A percentile compares a stretch with the other conserved stretches of the same genome.
Conservation (phyloP, 768 basidiomycete genomes). For the Trametes sanguinea region DNA sequence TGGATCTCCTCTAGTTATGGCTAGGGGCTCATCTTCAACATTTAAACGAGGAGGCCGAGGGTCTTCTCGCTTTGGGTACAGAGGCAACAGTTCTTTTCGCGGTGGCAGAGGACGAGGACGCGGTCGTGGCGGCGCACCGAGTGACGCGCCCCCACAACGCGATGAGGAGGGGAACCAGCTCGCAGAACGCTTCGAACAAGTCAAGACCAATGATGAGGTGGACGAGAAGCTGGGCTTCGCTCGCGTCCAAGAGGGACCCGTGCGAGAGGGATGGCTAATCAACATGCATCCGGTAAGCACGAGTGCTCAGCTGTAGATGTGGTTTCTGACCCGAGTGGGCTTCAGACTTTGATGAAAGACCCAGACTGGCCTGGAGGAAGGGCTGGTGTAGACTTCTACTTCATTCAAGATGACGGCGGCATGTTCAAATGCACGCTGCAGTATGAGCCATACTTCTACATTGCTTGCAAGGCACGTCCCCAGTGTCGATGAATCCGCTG, state of each 20-base stretch:
- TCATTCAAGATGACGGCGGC: slow-evolving; percentile 94
- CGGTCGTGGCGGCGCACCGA: slow-evolving; percentile 44
- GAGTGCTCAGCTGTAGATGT: neutral
- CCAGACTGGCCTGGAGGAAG: slow-evolving; percentile 81
- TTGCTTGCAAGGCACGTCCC: slow-evolving; percentile 81
- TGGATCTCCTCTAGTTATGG: slow-evolving; percentile 19
- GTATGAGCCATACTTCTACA: slow-evolving; percentile 94
- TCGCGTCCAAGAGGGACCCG: slow-evolving; percentile 74
- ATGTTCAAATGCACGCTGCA: slow-evolving; percentile 94
- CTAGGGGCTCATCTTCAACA: slow-evolving; percentile 26
- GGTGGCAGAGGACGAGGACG: slow-evolving; percentile 52
- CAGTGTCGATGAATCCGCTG: neutral
- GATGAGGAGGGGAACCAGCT: slow-evolving; percentile 91
- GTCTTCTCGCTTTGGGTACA: slow-evolving; percentile 42
- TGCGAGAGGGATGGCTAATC: slow-evolving; percentile 89
- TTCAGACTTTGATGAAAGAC: slow-evolving; percentile 84
- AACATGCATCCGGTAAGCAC: slow-evolving; percentile 94
- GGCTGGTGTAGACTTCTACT: slow-evolving; percentile 94
- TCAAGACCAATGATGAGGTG: slow-evolving; percentile 75
- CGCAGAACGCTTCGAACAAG: slow-evolving; percentile 84
- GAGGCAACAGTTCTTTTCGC: slow-evolving; percentile 38
- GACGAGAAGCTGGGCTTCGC: slow-evolving; percentile 93
- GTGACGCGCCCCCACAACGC: slow-evolving; percentile 58
- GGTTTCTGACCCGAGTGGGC: neutral
- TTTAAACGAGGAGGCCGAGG: slow-evolving; percentile 32